phyloP scores from a whole-genome alignment of 2,329 filamentous ascomycete genomes.

The Pezicula neosporulosa region DNA sequence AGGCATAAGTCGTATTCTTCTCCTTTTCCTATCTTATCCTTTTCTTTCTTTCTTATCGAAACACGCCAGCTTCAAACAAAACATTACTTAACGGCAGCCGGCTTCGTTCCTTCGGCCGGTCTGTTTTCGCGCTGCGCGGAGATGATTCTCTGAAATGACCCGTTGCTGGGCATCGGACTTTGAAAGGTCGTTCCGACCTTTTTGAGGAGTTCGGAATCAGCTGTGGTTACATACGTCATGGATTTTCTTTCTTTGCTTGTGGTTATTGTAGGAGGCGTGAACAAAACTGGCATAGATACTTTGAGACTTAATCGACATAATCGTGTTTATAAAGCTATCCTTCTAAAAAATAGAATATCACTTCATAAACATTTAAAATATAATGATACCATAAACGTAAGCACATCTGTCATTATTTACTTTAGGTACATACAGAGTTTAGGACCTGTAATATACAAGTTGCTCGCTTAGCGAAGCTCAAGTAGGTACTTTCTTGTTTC shows the following conservation, averaged over 20 bases:
- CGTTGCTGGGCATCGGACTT: slow-evolving; percentile 1
- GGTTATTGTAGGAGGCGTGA: no score
- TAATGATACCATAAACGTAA: no score
- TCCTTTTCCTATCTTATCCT: neutral
- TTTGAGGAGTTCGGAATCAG: slow-evolving; percentile 1
- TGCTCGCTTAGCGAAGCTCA: no score
- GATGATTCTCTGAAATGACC: neutral
- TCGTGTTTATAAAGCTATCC: no score
- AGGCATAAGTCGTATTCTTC: neutral
- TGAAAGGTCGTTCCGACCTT: neutral
- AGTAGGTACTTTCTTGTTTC: no score
- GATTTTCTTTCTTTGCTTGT: neutral
- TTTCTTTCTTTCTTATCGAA: neutral
- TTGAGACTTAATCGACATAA: no score
- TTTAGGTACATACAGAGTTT: no score
- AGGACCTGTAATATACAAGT: no score
- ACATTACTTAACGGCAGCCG: slow-evolving; percentile 2
- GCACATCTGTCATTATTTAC: no score
- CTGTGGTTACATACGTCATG: neutral
- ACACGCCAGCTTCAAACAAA: slow-evolving; percentile 1
- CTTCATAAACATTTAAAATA: no score
- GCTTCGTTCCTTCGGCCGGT: slow-evolving; percentile 1
- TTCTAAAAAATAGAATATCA: no score
- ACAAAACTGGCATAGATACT: no score
- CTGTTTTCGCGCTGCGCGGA: slow-evolving; percentile 2